phyloP scores from a whole-genome alignment of 2,329 filamentous ascomycete species.

The Xylariaceae sp. region DNA sequence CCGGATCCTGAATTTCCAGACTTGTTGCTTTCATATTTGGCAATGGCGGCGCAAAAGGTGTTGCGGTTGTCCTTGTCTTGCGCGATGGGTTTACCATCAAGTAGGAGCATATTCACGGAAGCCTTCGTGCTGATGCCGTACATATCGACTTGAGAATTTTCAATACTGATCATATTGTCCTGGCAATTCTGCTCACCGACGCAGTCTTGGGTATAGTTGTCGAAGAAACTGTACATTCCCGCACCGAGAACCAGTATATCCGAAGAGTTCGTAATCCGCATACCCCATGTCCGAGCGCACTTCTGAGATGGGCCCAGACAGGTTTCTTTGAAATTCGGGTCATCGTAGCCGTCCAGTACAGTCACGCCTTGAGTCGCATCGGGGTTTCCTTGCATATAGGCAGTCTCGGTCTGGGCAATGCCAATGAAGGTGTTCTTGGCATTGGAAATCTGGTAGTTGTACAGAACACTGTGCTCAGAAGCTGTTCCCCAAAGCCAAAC shows the following conservation, averaged over 20 bases:
- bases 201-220: conserved; percentile 72
- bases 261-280: conserved; percentile 62
- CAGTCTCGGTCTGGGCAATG: conserved; percentile 83
- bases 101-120: conserved; percentile 64
- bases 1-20: conserved; percentile 7
- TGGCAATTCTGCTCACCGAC: conserved; percentile 65
- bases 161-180: conserved; percentile 68
- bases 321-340: conserved; percentile 61
- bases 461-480: conserved; percentile 61
- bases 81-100: conserved; percentile 50
- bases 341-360: conserved; percentile 50
- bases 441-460: conserved; percentile 80
- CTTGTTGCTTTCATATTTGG: conserved; percentile 39
- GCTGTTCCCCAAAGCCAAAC: conserved; percentile 77
- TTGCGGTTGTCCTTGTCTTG: conserved; percentile 58
- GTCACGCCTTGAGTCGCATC: conserved; percentile 62
- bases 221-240: conserved; percentile 76
- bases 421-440: conserved; percentile 77
- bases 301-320: conserved; percentile 42
- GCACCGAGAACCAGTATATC: conserved; percentile 66
- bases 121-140: conserved; percentile 72
- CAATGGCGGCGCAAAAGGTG: conserved; percentile 59
- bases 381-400: conserved; percentile 82
- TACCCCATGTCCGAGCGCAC: conserved; percentile 72
- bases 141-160: conserved; percentile 57